Evolutionary conservation across 2,329 filamentous ascomycete species (phyloP).

Genomic region (Ceratocystis albifundus): DNA sequence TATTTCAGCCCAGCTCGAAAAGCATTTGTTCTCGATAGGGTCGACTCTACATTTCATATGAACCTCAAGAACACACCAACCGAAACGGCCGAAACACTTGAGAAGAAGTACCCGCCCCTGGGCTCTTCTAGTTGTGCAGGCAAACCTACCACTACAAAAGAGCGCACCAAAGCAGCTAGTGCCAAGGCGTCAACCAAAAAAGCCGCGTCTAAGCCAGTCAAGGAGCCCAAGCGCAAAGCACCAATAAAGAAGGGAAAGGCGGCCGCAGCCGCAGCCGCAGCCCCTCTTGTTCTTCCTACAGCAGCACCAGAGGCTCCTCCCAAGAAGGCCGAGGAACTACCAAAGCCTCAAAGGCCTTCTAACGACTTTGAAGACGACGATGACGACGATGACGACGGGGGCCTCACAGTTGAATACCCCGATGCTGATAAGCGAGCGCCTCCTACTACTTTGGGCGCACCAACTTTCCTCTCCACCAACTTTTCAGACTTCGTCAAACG

Average conservation of each 20-base stretch:
- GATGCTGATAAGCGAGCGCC: conserved; percentile 35
- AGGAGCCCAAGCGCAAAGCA: conserved; percentile 28
- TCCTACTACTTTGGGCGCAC: conserved; percentile 31
- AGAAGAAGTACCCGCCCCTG: conserved; percentile 57
- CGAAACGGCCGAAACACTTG: conserved; percentile 51
- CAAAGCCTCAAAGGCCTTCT: conserved; percentile 30
- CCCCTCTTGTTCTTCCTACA: conserved; percentile 32
- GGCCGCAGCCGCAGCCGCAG: conserved; percentile 29
- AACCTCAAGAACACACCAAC: conserved; percentile 63
- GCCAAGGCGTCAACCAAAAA: conserved; percentile 25
- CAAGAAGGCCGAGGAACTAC: conserved; percentile 24
- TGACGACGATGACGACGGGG: conserved; percentile 45
- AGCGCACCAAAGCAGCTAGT: conserved; percentile 15
- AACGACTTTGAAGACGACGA: conserved; percentile 41
- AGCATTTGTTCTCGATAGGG: conserved; percentile 67
- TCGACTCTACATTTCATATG: conserved; percentile 77
- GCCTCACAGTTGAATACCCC: conserved; percentile 49
- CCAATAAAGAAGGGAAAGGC: conserved; percentile 32
- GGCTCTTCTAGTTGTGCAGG: conserved; percentile 29
- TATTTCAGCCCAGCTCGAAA: conserved; percentile 65
- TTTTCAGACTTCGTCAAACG: conserved; percentile 44
- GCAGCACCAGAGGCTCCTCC: conserved; percentile 24
- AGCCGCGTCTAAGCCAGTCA: conserved; percentile 27
- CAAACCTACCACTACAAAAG: conserved; percentile 19
- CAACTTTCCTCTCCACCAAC: conserved; percentile 31